Percentiles rank a stretch among this genome's conserved stretches.
Evolutionary conservation across 1,284 basidiomycete species (phyloP).

Genomic region (Boletus mariae): DNA sequence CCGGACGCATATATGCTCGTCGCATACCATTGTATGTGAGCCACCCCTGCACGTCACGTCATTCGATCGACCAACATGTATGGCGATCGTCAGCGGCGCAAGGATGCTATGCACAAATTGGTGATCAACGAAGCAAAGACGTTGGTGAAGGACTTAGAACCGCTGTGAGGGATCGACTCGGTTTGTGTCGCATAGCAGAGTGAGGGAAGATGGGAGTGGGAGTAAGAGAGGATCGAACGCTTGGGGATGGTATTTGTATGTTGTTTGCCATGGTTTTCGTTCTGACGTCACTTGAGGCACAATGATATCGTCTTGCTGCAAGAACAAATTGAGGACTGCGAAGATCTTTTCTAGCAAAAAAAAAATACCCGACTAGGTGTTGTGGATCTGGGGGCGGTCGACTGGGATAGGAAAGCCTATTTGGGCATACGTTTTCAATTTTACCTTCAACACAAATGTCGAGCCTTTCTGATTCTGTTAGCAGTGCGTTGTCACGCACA

Average conservation of each 20-base stretch:
- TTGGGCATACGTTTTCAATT: no score
- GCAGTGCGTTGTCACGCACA: no score
- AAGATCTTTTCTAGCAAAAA: no score
- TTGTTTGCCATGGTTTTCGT: neutral
- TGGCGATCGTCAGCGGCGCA: slow-evolving; percentile 7
- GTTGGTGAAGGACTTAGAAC: neutral
- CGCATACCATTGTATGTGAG: slow-evolving; percentile 6
- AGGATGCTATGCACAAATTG: slow-evolving; percentile 12
- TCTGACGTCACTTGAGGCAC: neutral
- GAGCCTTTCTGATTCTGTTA: no score
- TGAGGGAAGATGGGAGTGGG: neutral
- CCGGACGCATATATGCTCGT: neutral
- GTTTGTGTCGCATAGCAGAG: neutral
- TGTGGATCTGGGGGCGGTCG: no score
- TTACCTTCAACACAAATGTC: no score
- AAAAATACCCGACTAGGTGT: no score
- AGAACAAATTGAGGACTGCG: no score
- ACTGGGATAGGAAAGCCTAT: no score
- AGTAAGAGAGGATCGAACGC: neutral
- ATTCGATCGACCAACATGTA: slow-evolving; percentile 1
- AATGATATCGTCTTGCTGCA: no score
- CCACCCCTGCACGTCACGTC: slow-evolving; percentile 4
- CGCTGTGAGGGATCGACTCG: neutral
- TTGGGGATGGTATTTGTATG: neutral
- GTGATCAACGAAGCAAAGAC: slow-evolving; percentile 1